Conservation (phyloP, 345 rosid genomes). For the Moricandia arvensis region DNA sequence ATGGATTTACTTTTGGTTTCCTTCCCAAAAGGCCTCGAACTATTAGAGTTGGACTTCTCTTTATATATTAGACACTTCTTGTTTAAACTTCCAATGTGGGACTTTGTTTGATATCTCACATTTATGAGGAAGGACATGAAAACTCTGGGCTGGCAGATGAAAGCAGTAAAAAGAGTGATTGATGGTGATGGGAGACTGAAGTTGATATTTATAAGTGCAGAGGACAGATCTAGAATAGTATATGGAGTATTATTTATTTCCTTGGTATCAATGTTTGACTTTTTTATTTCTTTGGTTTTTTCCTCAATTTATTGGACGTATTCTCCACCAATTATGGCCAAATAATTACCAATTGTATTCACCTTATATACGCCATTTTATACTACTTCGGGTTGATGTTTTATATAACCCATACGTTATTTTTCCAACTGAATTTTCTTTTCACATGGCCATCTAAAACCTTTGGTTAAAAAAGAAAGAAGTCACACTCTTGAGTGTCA, state of each 20-base stretch:
- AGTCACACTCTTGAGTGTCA: background rate
- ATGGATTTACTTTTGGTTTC: too few species aligned
- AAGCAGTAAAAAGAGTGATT: constrained; percentile 6
- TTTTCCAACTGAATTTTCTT: background rate
- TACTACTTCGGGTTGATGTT: background rate
- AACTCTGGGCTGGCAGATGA: background rate
- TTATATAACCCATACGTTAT: background rate
- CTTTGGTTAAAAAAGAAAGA: background rate
- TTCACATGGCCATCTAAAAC: background rate
- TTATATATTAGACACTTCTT: too few species aligned
- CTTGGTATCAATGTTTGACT: constrained; percentile 28
- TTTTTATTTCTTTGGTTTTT: background rate
- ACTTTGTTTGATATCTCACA: too few species aligned
- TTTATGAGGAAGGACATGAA: background rate
- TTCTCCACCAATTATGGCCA: constrained; percentile 25
- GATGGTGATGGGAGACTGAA: constrained; percentile 25
- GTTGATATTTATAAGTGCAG: constrained; percentile 22
- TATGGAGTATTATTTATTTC: background rate
- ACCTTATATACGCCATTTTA: background rate
- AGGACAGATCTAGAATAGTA: constrained; percentile 34
- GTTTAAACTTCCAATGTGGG: too few species aligned
- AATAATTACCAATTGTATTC: background rate
- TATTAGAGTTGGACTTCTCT: too few species aligned
- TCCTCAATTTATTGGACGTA: background rate
- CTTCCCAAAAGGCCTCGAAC: too few species aligned